Conservation (phyloP, 1,139 yeast genomes). For the Wickerhamomyces sp. region DNA sequence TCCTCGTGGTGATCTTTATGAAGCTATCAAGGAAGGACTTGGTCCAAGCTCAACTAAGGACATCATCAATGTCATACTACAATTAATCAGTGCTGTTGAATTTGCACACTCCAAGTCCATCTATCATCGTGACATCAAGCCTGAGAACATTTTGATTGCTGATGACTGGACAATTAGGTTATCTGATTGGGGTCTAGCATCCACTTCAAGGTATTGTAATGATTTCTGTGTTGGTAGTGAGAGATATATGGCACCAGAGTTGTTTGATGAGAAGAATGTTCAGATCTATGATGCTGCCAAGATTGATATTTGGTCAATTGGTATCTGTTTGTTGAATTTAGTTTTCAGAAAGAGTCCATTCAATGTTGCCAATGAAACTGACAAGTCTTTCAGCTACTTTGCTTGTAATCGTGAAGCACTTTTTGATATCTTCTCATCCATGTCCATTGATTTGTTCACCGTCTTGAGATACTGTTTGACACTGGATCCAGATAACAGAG, state of each 20-base stretch:
- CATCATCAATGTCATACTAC: conserved; percentile 69
- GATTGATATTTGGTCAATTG: conserved; percentile 92
- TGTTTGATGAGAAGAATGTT: conserved; percentile 53
- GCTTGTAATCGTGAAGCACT: conserved; percentile 84
- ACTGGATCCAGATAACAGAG: conserved; percentile 84
- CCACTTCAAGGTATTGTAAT: conserved; percentile 54
- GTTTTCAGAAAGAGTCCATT: conserved; percentile 92
- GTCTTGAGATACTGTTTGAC: conserved; percentile 76
- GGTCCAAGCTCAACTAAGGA: conserved; percentile 78
- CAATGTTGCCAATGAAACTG: conserved; percentile 75
- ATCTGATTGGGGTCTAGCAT: conserved; percentile 92
- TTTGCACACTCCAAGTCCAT: conserved; percentile 71
- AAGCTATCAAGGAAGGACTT: conserved; percentile 76
- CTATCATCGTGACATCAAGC: conserved; percentile 85
- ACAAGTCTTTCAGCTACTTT: conserved; percentile 82
- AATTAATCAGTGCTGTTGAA: conserved; percentile 72
- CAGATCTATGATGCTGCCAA: conserved; percentile 76
- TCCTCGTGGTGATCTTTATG: conserved; percentile 88
- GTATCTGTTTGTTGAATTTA: conserved; percentile 77
- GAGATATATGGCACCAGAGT: conserved; percentile 96
- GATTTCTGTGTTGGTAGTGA: conserved; percentile 94
- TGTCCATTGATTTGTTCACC: conserved; percentile 82
- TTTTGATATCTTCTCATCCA: conserved; percentile 86
- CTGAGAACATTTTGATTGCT: conserved; percentile 78
- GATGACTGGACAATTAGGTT: conserved; percentile 78